Conservation (phyloP, 2,329 filamentous ascomycete genomes). For the Pseudogymnoascus sp. region DNA sequence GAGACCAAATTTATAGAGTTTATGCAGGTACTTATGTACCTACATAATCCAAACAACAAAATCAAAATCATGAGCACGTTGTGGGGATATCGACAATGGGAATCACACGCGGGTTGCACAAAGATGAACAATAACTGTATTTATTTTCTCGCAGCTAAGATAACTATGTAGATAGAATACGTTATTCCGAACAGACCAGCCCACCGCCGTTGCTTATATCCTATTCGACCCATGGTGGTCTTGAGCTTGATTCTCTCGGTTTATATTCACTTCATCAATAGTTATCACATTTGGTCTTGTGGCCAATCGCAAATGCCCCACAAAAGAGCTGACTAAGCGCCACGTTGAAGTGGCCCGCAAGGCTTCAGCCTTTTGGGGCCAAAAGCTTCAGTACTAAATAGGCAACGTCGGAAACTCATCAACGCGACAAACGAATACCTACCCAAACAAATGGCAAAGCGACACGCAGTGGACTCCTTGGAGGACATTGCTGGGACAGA, state of each 20-base stretch:
- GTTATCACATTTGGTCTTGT: not conserved
- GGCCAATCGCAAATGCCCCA: not conserved
- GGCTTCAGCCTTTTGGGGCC: conserved; percentile 3
- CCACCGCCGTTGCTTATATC: not conserved
- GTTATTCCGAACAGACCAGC: not conserved
- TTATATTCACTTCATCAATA: not conserved
- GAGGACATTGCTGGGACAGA: conserved; percentile 48
- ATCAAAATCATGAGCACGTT: too few relatives aligned
- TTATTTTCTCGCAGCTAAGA: not conserved
- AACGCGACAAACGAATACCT: not conserved
- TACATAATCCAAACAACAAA: too few relatives aligned
- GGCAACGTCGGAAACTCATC: conserved; percentile 1
- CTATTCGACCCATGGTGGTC: too few relatives aligned
- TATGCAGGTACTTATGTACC: too few relatives aligned
- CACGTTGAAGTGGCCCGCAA: not conserved
- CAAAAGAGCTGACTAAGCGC: not conserved
- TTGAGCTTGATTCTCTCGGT: not conserved
- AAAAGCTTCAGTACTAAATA: conserved; percentile 2
- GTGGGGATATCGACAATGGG: too few relatives aligned
- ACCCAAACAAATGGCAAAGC: conserved; percentile 41
- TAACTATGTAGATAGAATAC: not conserved
- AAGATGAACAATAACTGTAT: not conserved
- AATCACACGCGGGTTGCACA: too few relatives aligned
- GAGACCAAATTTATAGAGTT: too few relatives aligned
- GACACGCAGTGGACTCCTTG: conserved; percentile 53